Base-by-base conservation (phyloP, 495 filamentous ascomycete genomes). In the Glarea lozoyensis region DNA sequence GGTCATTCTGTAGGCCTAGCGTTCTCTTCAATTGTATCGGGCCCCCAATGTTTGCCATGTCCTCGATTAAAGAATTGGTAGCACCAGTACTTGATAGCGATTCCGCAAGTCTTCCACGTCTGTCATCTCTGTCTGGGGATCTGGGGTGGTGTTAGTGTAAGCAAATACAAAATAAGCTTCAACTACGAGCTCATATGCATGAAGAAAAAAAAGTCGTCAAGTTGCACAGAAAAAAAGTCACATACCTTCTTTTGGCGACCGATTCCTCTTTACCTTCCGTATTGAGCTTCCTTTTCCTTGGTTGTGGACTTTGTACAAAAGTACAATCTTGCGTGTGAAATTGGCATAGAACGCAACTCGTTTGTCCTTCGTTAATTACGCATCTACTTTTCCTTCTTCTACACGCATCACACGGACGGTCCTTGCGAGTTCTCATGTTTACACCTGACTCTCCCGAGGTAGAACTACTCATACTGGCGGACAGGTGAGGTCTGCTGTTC, bases 331-430 rank as follows among this genome's bases (percentile, higher is more conserved):
- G 69, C 32, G 70, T 72, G 51, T 70, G 73, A 58, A 72, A 70
- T 57, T 76, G 70, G 57, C 79, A 83, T 24, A 78, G 66, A 43
- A 79, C 66, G 58, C 79, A 83, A 54, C 65, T 69, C 20, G 72
- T 70, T 25, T 78, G 72, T 19, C 78, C 79, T 33, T 79, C 77
- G 57, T 88, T 84, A 64, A 94, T 84, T 43, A 93, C 87, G 66
- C 92, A 98, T 54, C 88, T 82, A 54, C 80, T 86, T 62, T 89
- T 88, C 57, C 88, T 71, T 62, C 78, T 76, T 43, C 87, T 70
- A 64, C 92, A 98, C 31, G 84, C 61, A 54, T 69, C 71, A 56
- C 73, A 77, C 30, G 70, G 63, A 20, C 53, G 42, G 21, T 56
- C 49, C 42, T 55, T 56, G 25, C 66, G 63, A 57, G 58, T 69